Percentiles rank a stretch among this genome's conserved stretches.
phyloP scores from a whole-genome alignment of 1,284 basidiomycete species.

The Anthracocystis walkeri region DNA sequence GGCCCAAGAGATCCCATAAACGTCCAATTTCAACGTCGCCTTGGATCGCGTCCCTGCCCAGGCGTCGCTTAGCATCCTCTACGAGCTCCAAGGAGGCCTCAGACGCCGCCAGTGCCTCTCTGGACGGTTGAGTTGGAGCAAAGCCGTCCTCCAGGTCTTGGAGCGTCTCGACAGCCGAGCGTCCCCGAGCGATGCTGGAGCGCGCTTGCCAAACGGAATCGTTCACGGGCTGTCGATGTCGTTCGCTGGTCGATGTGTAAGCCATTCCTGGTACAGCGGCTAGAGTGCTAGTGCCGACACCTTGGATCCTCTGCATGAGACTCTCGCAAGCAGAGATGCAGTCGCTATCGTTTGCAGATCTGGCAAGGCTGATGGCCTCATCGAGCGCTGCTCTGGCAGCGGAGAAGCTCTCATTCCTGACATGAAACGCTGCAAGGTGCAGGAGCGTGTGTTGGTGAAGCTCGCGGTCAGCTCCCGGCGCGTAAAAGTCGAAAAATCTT shows the following conservation, averaged over 20 bases:
- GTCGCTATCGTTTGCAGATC: constrained; percentile 45
- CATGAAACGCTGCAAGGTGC: constrained; percentile 44
- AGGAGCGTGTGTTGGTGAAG: constrained; percentile 51
- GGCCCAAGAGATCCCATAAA: constrained; percentile 31
- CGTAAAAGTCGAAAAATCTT: constrained; percentile 49
- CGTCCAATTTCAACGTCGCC: constrained; percentile 18
- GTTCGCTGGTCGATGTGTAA: background rate
- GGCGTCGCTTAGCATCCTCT: constrained; percentile 38
- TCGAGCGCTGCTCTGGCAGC: constrained; percentile 45
- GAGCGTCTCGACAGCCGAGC: constrained; percentile 30
- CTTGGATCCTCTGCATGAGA: constrained; percentile 36
- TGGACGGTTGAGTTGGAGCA: constrained; percentile 20
- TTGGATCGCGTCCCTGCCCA: constrained; percentile 24
- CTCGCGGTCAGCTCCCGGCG: constrained; percentile 52
- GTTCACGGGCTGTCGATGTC: constrained; percentile 2
- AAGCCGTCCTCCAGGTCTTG: constrained; percentile 22
- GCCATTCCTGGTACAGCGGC: constrained; percentile 2
- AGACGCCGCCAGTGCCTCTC: constrained; percentile 19
- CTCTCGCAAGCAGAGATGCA: constrained; percentile 50
- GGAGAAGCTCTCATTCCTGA: constrained; percentile 31
- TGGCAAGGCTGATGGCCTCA: constrained; percentile 48
- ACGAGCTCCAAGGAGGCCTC: constrained; percentile 41
- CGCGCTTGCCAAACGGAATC: constrained; percentile 40
- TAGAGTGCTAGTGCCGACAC: constrained; percentile 34
- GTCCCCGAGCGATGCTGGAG: constrained; percentile 18